Conservation (phyloP, 768 basidiomycete species). For the Russula vinacea region DNA sequence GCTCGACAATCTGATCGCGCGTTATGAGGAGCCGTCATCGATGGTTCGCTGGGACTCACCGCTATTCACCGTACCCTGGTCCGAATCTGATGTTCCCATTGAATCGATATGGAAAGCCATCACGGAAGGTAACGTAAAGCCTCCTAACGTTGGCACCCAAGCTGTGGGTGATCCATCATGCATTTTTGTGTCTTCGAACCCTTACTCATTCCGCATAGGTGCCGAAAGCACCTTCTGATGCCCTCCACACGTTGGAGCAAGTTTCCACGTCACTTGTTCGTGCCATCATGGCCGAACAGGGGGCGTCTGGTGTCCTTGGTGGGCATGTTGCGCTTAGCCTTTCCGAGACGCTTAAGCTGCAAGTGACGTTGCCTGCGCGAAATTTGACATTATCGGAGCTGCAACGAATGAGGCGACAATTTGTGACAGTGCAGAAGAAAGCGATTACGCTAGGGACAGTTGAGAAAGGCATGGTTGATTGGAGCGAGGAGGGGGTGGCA, state of each 20-base stretch:
- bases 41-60: slow-evolving; percentile 99
- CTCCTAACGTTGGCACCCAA: slow-evolving; percentile 81
- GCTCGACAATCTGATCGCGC: slow-evolving; percentile 78
- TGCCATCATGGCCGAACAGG: slow-evolving; percentile 65
- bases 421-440: slow-evolving; percentile 85
- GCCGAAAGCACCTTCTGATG: slow-evolving; percentile 81
- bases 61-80: slow-evolving; percentile 79
- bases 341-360: slow-evolving; percentile 43
- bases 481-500: slow-evolving; percentile 70
- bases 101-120: slow-evolving; percentile 78
- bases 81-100: slow-evolving; percentile 61
- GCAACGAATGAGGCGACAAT: slow-evolving; percentile 87
- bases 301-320: slow-evolving; percentile 50
- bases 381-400: slow-evolving; percentile 80
- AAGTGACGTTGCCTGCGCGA: slow-evolving; percentile 63
- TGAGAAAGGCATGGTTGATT: slow-evolving; percentile 73
- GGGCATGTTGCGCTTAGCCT: slow-evolving; percentile 50
- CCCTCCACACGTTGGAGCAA: slow-evolving; percentile 79
- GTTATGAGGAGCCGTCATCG: slow-evolving; percentile 95
- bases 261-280: slow-evolving; percentile 68
- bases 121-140: slow-evolving; percentile 75
- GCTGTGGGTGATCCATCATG: slow-evolving; percentile 46
- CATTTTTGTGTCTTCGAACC: background rate
- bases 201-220: slow-evolving; percentile 45
- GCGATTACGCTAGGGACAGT: slow-evolving; percentile 80